Evolutionary conservation across 768 basidiomycete species (phyloP), one percentile per base, ranked within the genome.

Genomic region (Epithele typhae): DNA sequence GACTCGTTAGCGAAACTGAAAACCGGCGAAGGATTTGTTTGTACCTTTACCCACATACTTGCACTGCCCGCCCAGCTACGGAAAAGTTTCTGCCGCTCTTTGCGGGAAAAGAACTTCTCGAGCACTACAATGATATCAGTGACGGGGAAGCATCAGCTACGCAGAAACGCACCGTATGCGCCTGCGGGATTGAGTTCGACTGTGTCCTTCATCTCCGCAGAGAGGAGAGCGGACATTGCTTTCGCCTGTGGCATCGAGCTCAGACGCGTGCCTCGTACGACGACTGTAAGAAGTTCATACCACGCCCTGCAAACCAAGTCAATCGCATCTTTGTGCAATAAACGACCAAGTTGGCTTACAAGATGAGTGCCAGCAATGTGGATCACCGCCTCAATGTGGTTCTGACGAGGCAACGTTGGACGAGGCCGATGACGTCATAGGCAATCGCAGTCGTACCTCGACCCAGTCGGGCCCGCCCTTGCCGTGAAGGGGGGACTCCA

Each of bases 131-230:
- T 7, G 14, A 30, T 14, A 30, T 30, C 4, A 37, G 14, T 14
- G 5, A 22, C 15, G 7, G 6, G 22, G 34, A 34, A 5, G 40
- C 23, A 30, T 30, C 27, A 7, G 27, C 7, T 7, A 7, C 14
- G 17, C 24, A 39, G 18, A 23, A 9, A 48, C 71, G 23, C 40
- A 84, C 84, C 83, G 61, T 89, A 87, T 40, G 82, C 79, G 14
- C 85, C 89, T 12, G 84, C 87, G 12, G 85, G 85, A 59, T 86
- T 82, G 68, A 93, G 75, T 59, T 90, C 81, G 4, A 92, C 89
- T 0, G 92, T 94, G 55, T 95, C 91, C 61, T 86, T 85, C 84
- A 97, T 96, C 67, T 98, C 95, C 10, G 95, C 95, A 0, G 90
- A 92, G 33, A 97, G 70, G 62, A 97, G 91, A 0, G 96, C 94